phyloP scores from a whole-genome alignment of 192 early-diverging fungal species.

The Backusella morwellensis region DNA sequence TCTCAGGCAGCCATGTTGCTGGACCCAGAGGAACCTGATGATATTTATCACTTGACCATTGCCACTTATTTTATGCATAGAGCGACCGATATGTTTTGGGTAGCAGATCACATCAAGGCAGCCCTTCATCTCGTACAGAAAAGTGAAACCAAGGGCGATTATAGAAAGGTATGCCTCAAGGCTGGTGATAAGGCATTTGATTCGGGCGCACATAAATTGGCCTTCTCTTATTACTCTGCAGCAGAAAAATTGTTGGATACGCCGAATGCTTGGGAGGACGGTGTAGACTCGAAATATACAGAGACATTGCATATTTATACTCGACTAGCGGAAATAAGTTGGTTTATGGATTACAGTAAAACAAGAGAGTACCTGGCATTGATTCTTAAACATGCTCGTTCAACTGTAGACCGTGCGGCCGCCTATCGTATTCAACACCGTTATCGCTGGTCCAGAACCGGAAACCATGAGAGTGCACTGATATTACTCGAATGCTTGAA shows the following conservation, averaged over 20 bases:
- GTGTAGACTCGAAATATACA: slow-evolving; percentile 21
- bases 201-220: slow-evolving; percentile 26
- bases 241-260: slow-evolving; percentile 14
- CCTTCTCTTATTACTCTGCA: slow-evolving; percentile 24
- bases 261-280: slow-evolving; percentile 23
- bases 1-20: slow-evolving; percentile 30
- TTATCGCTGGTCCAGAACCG: slow-evolving; percentile 11
- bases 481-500: slow-evolving; percentile 25
- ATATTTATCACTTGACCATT: slow-evolving; percentile 28
- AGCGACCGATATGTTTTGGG: slow-evolving; percentile 27
- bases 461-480: slow-evolving; percentile 7
- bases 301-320: slow-evolving; percentile 34
- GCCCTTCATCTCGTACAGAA: slow-evolving; percentile 20
- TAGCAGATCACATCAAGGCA: slow-evolving; percentile 31
- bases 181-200: slow-evolving; percentile 30
- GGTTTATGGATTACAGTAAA: slow-evolving; percentile 24
- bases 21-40: not conserved
- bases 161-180: slow-evolving; percentile 15
- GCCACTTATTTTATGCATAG: slow-evolving; percentile 22
- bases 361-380: slow-evolving; percentile 14
- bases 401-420: slow-evolving; percentile 24
- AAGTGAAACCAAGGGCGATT: slow-evolving; percentile 16
- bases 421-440: slow-evolving; percentile 33
- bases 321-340: slow-evolving; percentile 26
- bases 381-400: slow-evolving; percentile 21